Evolutionary conservation across 352 stramenopile genomes (phyloP).

Genomic region (Globisporangium rhizosaccharum): DNA sequence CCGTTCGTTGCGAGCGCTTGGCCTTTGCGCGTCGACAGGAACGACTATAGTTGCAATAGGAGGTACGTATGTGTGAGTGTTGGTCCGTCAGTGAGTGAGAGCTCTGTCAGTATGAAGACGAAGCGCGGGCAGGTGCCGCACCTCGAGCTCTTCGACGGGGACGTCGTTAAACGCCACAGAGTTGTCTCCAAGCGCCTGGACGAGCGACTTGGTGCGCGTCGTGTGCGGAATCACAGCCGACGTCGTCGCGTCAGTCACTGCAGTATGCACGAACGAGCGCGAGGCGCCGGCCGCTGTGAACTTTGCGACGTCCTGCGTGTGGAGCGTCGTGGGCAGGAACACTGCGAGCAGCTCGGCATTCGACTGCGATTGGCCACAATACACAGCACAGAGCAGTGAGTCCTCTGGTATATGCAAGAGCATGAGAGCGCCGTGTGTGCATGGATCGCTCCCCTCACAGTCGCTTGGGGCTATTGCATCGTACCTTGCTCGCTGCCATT

Average conservation of each 20-base stretch:
- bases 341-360: conserved; percentile 49
- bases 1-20: conserved; percentile 36
- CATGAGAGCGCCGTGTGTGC: too few relatives aligned
- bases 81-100: neutral
- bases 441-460: too few relatives aligned
- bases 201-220: conserved; percentile 42
- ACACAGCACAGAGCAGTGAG: neutral
- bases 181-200: conserved; percentile 6
- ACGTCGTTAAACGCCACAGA: conserved; percentile 12
- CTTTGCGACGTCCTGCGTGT: conserved; percentile 34
- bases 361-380: too few relatives aligned
- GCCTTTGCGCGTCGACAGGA: conserved; percentile 11
- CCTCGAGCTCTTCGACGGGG: conserved; percentile 19
- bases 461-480: neutral
- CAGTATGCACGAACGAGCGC: conserved; percentile 40
- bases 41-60: conserved; percentile 2
- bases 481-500: conserved; percentile 6
- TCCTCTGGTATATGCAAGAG: neutral
- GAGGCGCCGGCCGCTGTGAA: conserved; percentile 17
- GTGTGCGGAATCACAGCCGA: conserved; percentile 74
- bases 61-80: neutral
- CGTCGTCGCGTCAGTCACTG: conserved; percentile 38
- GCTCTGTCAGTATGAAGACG: neutral
- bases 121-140: neutral
- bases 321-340: conserved; percentile 43